Base-by-base conservation (phyloP, 2,329 filamentous ascomycete species). In the Neocucurbitaria cava region DNA sequence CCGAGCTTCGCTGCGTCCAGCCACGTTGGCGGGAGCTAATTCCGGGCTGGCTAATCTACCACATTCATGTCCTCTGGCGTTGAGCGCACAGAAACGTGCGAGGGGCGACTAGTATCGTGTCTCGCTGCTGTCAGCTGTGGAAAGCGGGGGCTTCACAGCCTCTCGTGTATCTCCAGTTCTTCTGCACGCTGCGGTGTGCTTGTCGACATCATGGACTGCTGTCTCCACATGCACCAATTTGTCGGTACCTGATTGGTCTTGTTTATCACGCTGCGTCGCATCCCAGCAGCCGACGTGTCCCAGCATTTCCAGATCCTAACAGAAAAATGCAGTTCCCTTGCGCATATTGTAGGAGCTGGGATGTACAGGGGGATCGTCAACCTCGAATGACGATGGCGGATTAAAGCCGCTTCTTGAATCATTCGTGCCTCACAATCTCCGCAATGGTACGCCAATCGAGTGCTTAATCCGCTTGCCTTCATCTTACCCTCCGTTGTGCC, bases 21-120 rank as follows among this genome's bases (percentile, higher is more conserved):
- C 43, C 54, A 45, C 35, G 26, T 52, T 47, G n/a, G 43, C 31
- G 47, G 26, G 50, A 46, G 11, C 17, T 24, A 35, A 35, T 40
- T 46, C 48, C 46, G 40, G 33, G 42, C 23, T 52, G 42, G 48
- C 31, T 30, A 33, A 33, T 46, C 31, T 23, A 21, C 49, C 47
- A 18, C 52, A 23, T 33, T 28, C 52, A 23, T 33, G 26, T 18
- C n/a, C 46, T 50, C 24, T 54, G 48, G 43, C 38, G 26, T 46
- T 41, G 40, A 49, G 42, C 31, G 30, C 49, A 48, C 38, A 52
- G 58, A 54, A 64, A 56, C 59, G 57, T 64, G 57, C 13, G 56
- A 61, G 54, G 46, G 58, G 55, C 52, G 54, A 50, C 56, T 61
- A 58, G 54, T 45, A 59, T 42, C 39, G 43, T 58, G 56, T 61